Conservation (phyloP, 306 rosid genomes). For the Castanospermum australe region DNA sequence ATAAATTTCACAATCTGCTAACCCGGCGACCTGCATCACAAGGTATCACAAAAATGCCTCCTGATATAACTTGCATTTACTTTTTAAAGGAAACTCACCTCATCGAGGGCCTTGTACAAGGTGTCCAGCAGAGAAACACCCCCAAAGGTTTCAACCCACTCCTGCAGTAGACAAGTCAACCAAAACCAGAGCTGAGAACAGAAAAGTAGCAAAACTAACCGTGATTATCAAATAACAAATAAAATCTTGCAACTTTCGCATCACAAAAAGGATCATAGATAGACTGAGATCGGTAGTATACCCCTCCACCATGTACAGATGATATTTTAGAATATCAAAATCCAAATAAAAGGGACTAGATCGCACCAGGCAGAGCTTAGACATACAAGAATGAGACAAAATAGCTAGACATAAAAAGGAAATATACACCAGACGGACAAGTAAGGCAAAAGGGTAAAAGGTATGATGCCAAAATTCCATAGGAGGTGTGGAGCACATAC, state of each 20-base stretch:
- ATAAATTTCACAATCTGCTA: slow-evolving; percentile 79
- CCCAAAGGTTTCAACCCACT: slow-evolving; percentile 82
- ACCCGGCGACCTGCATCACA: slow-evolving; percentile 71
- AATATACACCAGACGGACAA: not conserved
- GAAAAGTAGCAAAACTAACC: not conserved
- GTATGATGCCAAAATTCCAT: not conserved
- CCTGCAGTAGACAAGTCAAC: slow-evolving; percentile 56
- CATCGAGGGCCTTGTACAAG: slow-evolving; percentile 82
- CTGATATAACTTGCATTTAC: slow-evolving; percentile 21
- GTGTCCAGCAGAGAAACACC: slow-evolving; percentile 68
- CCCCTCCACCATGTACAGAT: not conserved
- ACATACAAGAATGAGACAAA: not conserved
- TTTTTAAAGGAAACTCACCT: slow-evolving; percentile 50
- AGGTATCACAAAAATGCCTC: slow-evolving; percentile 37
- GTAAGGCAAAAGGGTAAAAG: not conserved
- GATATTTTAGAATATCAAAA: not conserved
- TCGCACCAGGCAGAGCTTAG: not conserved
- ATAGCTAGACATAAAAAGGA: not conserved
- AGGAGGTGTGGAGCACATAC: not conserved
- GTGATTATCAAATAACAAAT: not conserved
- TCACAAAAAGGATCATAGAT: not conserved
- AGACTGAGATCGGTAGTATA: not conserved
- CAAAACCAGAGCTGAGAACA: slow-evolving; percentile 18
- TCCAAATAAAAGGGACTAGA: not conserved
- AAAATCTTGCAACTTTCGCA: not conserved